Evolutionary conservation across 202 grass and related monocot genomes (phyloP).

Genomic region (Carex arenaria): DNA sequence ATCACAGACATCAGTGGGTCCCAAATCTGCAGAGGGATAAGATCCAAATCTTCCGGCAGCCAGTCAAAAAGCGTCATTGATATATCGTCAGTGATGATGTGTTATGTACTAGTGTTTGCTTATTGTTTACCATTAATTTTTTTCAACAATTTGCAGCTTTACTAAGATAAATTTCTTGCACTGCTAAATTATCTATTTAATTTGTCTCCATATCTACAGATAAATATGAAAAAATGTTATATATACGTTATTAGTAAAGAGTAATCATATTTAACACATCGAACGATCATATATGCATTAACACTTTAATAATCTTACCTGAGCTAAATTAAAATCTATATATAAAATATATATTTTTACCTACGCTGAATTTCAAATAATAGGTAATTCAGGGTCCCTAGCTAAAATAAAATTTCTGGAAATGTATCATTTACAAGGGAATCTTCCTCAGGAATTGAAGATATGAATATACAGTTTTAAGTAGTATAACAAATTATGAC

Average conservation of each 20-base stretch:
- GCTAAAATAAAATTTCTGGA: constrained; percentile 6
- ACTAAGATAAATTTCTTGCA: not conserved
- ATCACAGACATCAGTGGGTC: too few relatives aligned
- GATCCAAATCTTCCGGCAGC: too few relatives aligned
- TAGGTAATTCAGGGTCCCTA: not conserved
- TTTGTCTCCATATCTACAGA: not conserved
- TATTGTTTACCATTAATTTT: not conserved
- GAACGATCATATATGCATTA: too few relatives aligned
- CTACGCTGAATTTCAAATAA: not conserved
- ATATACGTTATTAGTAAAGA: not conserved
- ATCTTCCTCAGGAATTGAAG: not conserved
- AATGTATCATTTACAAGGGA: not conserved
- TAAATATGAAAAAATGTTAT: not conserved
- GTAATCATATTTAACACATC: not conserved
- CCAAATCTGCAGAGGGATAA: too few relatives aligned
- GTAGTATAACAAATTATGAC: not conserved
- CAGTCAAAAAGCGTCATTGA: too few relatives aligned
- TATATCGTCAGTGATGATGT: too few relatives aligned
- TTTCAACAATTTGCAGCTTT: not conserved
- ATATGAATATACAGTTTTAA: not conserved
- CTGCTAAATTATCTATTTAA: not conserved
- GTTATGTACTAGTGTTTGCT: too few relatives aligned
- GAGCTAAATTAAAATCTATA: too few relatives aligned
- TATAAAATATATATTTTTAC: not conserved
- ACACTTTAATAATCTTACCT: too few relatives aligned